These are phyloP conservation scores for Geotrichum reessii DNA, from an alignment of 1,139 yeast species.

Conservation along the genomic window DNA sequence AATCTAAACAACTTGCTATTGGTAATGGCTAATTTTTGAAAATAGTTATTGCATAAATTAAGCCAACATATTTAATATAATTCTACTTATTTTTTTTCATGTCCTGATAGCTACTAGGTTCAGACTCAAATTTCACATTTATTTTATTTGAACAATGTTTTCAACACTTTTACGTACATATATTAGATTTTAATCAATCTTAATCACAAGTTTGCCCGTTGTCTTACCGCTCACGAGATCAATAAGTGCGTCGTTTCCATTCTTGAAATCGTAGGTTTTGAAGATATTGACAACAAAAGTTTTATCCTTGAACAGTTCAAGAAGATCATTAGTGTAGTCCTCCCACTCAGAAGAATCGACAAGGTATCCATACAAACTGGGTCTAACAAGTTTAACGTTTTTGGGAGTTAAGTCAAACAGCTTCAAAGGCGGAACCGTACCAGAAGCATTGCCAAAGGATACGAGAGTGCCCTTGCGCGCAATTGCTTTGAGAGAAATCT, in stretches of 20 bases:
- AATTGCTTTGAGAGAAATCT: slow-evolving; percentile 54
- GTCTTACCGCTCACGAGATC: slow-evolving; percentile 69
- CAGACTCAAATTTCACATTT: no score
- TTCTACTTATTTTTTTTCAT: no score
- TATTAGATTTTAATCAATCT: slow-evolving; percentile 42
- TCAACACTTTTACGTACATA: no score
- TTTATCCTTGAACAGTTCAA: slow-evolving; percentile 45
- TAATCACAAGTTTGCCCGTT: slow-evolving; percentile 66
- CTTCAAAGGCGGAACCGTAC: slow-evolving; percentile 66
- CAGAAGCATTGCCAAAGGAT: slow-evolving; percentile 81
- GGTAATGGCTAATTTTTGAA: no score
- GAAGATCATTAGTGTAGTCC: slow-evolving; percentile 45
- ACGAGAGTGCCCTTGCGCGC: slow-evolving; percentile 70
- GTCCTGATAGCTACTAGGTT: no score
- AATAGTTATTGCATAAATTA: no score
- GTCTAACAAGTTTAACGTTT: slow-evolving; percentile 60
- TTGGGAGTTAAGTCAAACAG: slow-evolving; percentile 51
- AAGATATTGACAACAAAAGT: slow-evolving; percentile 48
- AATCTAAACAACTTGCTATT: no score
- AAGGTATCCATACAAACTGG: slow-evolving; percentile 51
- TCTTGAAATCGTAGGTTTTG: slow-evolving; percentile 55
- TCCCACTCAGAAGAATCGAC: slow-evolving; percentile 53
- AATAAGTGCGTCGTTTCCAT: slow-evolving; percentile 58
- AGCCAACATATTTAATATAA: no score
- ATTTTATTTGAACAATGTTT: no score